These are phyloP conservation scores for Phanerochaete carnosa DNA, from an alignment of 768 basidiomycete species.

Conservation along the genomic window DNA sequence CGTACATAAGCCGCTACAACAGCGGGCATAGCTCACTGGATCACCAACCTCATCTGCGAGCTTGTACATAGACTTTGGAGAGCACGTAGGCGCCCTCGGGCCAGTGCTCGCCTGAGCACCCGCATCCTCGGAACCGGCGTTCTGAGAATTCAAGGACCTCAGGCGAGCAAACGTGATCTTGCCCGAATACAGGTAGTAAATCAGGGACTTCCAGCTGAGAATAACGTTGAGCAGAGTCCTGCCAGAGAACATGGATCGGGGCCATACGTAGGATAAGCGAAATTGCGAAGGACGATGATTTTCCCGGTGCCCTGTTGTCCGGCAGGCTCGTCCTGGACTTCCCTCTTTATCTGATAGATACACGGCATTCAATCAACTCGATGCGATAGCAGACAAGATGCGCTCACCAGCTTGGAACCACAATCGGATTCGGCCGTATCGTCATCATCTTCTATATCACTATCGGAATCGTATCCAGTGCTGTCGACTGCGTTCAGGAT, in stretches of 20 bases:
- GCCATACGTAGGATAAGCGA: neutral
- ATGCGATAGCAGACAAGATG: no score
- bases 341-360: no score
- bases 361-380: no score
- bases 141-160: neutral
- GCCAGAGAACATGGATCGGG: neutral
- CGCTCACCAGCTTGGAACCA: no score
- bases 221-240: neutral
- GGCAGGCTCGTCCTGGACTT: neutral
- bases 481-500: constrained; percentile 12
- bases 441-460: constrained; percentile 31
- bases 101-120: neutral
- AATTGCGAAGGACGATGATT: neutral
- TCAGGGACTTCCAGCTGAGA: neutral
- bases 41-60: constrained; percentile 35
- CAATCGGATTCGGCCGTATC: no score
- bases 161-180: neutral
- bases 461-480: constrained; percentile 33
- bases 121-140: neutral
- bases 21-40: neutral
- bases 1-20: neutral
- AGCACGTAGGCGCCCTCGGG: constrained; percentile 22
- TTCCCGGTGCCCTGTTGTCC: neutral
- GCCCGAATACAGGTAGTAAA: neutral
- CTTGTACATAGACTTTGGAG: constrained; percentile 43